Evolutionary conservation across 495 filamentous ascomycete genomes (phyloP).

Genomic region (Podospora fimiseda): DNA sequence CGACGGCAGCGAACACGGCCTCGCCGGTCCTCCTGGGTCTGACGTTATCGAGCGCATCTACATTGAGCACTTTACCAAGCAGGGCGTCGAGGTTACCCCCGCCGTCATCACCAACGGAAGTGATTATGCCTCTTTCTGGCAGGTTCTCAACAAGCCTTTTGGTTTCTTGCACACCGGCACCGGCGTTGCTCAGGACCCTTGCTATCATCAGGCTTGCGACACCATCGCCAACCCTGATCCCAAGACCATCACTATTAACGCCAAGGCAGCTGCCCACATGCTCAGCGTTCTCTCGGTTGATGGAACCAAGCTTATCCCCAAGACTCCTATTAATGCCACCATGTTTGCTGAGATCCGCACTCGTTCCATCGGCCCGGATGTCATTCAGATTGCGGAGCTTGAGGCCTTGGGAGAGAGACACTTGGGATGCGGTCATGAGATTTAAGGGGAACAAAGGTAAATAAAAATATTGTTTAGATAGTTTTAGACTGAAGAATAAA

Average conservation of each 20-base stretch:
- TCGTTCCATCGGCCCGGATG: constrained; percentile 1
- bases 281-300: constrained; percentile 32
- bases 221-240: constrained; percentile 34
- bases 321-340: constrained; percentile 19
- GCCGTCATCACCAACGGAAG: constrained; percentile 34
- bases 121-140: constrained; percentile 40
- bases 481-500: background rate
- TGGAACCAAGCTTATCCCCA: constrained; percentile 35
- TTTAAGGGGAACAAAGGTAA: background rate
- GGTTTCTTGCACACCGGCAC: constrained; percentile 39
- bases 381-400: constrained; percentile 10
- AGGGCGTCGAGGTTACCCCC: constrained; percentile 28
- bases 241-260: constrained; percentile 34
- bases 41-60: constrained; percentile 36
- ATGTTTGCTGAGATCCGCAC: constrained; percentile 3
- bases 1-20: constrained; percentile 31
- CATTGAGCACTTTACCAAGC: constrained; percentile 25
- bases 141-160: constrained; percentile 41
- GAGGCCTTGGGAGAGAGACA: constrained; percentile 15
- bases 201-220: constrained; percentile 42
- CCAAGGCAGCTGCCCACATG: constrained; percentile 38
- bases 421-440: constrained; percentile 15
- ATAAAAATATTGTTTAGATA: background rate
- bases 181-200: constrained; percentile 34
- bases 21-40: constrained; percentile 28